phyloP scores from a whole-genome alignment of 2,329 filamentous ascomycete species.

The Apiospora arundinis region DNA sequence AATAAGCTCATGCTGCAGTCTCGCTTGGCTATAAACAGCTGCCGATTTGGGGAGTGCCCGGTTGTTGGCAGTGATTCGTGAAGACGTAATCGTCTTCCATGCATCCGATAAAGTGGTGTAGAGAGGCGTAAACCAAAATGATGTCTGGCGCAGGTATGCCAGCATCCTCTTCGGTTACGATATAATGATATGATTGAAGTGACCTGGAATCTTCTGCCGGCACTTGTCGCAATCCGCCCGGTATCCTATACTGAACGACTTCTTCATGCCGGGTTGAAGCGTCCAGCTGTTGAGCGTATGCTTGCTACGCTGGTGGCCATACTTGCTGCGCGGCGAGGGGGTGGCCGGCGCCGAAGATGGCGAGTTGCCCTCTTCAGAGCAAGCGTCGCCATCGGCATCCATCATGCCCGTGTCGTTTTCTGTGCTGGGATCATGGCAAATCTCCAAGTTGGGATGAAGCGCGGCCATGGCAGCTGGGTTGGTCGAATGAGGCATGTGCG shows the following conservation, averaged over 20 bases:
- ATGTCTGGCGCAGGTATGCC: not conserved
- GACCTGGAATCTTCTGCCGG: conserved; percentile 74
- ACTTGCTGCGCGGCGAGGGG: conserved; percentile 55
- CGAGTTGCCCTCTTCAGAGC: conserved; percentile 33
- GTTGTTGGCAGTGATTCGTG: not conserved
- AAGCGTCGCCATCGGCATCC: conserved; percentile 36
- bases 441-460: conserved; percentile 46
- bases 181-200: conserved; percentile 81
- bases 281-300: conserved; percentile 68
- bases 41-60: not conserved
- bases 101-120: not conserved
- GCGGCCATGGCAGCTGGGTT: conserved; percentile 43
- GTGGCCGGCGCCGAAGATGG: conserved; percentile 44
- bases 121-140: not conserved
- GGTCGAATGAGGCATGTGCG: conserved; percentile 43
- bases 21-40: not conserved
- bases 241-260: conserved; percentile 79
- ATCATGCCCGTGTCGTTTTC: conserved; percentile 41
- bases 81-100: not conserved
- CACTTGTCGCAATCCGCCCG: conserved; percentile 81
- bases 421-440: conserved; percentile 30
- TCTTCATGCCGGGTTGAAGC: conserved; percentile 68
- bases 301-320: conserved; percentile 63
- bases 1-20: not conserved
- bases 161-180: conserved; percentile 47